Evolutionary conservation across 805 yeast species (phyloP).

Genomic region (Saccharomyces paradoxus): DNA sequence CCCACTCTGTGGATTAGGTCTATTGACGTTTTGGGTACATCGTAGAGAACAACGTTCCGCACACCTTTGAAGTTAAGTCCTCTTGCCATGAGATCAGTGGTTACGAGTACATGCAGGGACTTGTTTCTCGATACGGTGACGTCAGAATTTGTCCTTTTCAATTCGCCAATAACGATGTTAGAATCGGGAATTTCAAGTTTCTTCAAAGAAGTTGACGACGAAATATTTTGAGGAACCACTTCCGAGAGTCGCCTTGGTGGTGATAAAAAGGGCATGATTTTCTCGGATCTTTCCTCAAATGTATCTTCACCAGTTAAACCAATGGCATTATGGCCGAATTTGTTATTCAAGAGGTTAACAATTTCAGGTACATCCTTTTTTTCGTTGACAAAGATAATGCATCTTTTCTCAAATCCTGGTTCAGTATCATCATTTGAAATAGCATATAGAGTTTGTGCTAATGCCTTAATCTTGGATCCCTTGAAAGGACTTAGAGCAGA

Average conservation of each 20-base stretch:
- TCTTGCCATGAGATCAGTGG: slow-evolving; percentile 84
- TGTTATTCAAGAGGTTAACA: slow-evolving; percentile 42
- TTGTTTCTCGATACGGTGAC: neutral
- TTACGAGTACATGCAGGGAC: slow-evolving; percentile 60
- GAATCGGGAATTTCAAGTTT: slow-evolving; percentile 28
- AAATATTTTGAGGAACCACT: slow-evolving; percentile 1
- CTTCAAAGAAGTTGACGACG: slow-evolving; percentile 1
- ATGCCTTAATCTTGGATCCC: slow-evolving; percentile 74
- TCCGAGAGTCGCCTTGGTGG: slow-evolving; percentile 44
- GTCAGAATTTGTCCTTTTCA: neutral
- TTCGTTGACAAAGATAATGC: slow-evolving; percentile 76
- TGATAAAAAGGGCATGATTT: slow-evolving; percentile 54
- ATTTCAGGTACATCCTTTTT: slow-evolving; percentile 54
- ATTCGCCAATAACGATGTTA: slow-evolving; percentile 23
- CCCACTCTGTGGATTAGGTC: slow-evolving; percentile 90
- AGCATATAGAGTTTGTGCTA: slow-evolving; percentile 83
- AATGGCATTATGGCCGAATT: slow-evolving; percentile 49
- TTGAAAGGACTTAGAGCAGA: slow-evolving; percentile 71
- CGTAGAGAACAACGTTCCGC: slow-evolving; percentile 74
- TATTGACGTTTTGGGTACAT: slow-evolving; percentile 75
- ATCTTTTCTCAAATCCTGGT: slow-evolving; percentile 63
- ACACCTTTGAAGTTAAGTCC: slow-evolving; percentile 82
- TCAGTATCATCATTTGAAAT: slow-evolving; percentile 80
- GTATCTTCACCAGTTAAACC: slow-evolving; percentile 62
- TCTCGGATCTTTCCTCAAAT: slow-evolving; percentile 48